Percentiles rank a stretch among this genome's conserved stretches.
These are phyloP conservation scores for Plantago elongata DNA, from an alignment of 257 asterid genomes.

Conservation along the genomic window DNA sequence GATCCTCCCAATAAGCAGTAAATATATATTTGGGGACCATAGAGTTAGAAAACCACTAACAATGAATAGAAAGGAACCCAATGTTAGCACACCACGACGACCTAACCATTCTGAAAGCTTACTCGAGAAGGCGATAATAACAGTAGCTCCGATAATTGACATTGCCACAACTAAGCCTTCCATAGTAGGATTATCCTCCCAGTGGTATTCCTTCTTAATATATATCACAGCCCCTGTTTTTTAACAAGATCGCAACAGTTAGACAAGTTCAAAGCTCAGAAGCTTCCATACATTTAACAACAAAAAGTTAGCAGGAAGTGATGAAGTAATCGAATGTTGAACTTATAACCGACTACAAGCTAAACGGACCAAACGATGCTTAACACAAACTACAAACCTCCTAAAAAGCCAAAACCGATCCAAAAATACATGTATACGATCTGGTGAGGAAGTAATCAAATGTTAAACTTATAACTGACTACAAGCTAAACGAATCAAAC, in stretches of 20 bases:
- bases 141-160: conserved; percentile 60
- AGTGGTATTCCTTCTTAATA: conserved; percentile 47
- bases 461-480: too few relatives aligned
- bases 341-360: too few relatives aligned
- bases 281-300: neutral
- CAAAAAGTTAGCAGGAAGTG: neutral
- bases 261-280: neutral
- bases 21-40: conserved; percentile 64
- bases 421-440: neutral
- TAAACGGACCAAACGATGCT: too few relatives aligned
- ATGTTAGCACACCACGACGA: conserved; percentile 55
- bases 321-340: too few relatives aligned
- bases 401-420: neutral
- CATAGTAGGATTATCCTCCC: conserved; percentile 49
- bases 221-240: conserved; percentile 46
- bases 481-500: too few relatives aligned
- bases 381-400: too few relatives aligned
- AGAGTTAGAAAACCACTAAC: conserved; percentile 48
- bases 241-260: neutral
- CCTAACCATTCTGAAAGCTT: conserved; percentile 50
- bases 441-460: too few relatives aligned
- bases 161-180: conserved; percentile 62
- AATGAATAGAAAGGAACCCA: conserved; percentile 45
- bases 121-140: conserved; percentile 52
- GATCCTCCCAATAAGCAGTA: conserved; percentile 54